Conservation (phyloP, 2,329 filamentous ascomycete species). For the Penicillium palitans region DNA sequence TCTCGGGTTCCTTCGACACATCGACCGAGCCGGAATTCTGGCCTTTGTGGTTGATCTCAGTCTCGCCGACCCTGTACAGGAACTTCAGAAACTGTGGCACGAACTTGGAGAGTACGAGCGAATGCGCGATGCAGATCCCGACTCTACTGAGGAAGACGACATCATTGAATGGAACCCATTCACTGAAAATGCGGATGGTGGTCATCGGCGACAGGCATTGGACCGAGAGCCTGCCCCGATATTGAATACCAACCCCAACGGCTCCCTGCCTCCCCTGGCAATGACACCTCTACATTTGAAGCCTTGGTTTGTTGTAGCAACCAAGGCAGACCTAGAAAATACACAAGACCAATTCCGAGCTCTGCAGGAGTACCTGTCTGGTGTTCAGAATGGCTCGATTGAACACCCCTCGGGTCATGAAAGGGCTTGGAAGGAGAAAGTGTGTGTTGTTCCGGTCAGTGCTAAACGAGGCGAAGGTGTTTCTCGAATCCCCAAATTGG, state of each 20-base stretch:
- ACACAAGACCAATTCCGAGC: constrained; percentile 75
- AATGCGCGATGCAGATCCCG: constrained; percentile 70
- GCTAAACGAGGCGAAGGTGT: constrained; percentile 86
- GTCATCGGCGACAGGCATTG: constrained; percentile 9
- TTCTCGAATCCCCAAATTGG: constrained; percentile 51
- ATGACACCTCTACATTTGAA: constrained; percentile 82
- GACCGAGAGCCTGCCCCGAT: constrained; percentile 6
- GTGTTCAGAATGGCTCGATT: constrained; percentile 61
- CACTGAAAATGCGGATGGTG: constrained; percentile 26
- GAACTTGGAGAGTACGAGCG: constrained; percentile 89
- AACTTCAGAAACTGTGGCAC: constrained; percentile 80
- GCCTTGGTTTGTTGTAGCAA: constrained; percentile 94
- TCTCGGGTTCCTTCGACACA: constrained; percentile 86
- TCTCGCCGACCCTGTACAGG: constrained; percentile 73
- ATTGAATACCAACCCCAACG: constrained; percentile 15
- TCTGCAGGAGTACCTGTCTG: constrained; percentile 69
- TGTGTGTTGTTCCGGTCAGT: constrained; percentile 77
- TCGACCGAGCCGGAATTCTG: constrained; percentile 88
- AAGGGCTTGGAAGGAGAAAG: constrained; percentile 60
- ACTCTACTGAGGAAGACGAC: constrained; percentile 58
- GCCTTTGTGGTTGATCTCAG: constrained; percentile 90
- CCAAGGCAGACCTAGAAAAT: constrained; percentile 79
- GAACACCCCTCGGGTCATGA: constrained; percentile 73
- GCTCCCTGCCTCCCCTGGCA: constrained; percentile 48
- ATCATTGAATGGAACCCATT: constrained; percentile 50